Evolutionary conservation across 2,329 filamentous ascomycete genomes (phyloP).

Genomic region (Magnaporthales sp.): DNA sequence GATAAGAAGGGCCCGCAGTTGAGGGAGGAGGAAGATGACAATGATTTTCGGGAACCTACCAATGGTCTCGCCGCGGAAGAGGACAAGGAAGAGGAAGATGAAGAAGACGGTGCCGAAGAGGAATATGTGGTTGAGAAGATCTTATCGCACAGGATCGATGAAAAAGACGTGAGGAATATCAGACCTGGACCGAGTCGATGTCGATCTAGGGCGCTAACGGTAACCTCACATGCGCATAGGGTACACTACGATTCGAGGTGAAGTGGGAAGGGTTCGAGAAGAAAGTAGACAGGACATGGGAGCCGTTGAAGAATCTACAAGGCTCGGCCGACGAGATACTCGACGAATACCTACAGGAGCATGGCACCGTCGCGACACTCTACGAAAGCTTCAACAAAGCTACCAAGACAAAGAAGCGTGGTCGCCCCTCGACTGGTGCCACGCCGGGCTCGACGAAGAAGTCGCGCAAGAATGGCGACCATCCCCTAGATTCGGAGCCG

Average conservation of each 20-base stretch:
- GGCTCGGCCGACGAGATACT: conserved; percentile 53
- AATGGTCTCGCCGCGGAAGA: conserved; percentile 24
- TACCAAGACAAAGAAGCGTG: conserved; percentile 48
- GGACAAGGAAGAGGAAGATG: conserved; percentile 24
- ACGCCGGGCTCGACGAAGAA: conserved; percentile 29
- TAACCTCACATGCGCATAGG: conserved; percentile 21
- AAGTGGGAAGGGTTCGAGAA: conserved; percentile 76
- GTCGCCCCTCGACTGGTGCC: conserved; percentile 32
- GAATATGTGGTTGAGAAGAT: conserved; percentile 65
- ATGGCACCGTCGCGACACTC: conserved; percentile 55
- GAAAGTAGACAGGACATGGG: conserved; percentile 66
- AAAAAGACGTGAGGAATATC: conserved; percentile 29
- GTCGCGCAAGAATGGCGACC: conserved; percentile 35
- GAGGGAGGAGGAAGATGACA: conserved; percentile 13
- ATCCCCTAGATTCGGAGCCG: conserved; percentile 39
- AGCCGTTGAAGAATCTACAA: conserved; percentile 63
- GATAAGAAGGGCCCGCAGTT: conserved; percentile 25
- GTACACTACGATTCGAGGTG: conserved; percentile 54
- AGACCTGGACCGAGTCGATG: conserved; percentile 13
- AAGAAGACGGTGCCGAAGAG: conserved; percentile 34
- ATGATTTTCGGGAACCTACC: conserved; percentile 12
- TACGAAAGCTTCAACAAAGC: conserved; percentile 41
- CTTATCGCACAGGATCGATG: conserved; percentile 51
- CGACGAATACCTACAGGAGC: conserved; percentile 50
- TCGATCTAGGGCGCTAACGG: neutral